Percentiles rank a stretch among this genome's conserved stretches.
Evolutionary conservation across 805 yeast species (phyloP).

Genomic region (Blastobotrys robertii): DNA sequence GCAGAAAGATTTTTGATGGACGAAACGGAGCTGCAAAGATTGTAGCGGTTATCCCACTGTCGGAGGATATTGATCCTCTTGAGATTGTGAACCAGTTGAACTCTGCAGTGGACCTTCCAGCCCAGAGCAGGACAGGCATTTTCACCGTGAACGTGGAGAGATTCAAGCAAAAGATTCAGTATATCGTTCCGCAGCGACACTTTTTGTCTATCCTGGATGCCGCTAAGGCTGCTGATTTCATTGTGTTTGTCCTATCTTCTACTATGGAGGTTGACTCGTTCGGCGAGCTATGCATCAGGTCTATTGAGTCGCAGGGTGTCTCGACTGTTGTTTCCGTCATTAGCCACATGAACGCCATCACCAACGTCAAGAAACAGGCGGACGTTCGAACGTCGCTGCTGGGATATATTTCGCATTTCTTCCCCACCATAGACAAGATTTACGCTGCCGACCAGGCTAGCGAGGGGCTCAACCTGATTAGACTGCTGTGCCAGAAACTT

Average conservation of each 20-base stretch:
- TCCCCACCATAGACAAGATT: conserved; percentile 71
- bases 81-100: conserved; percentile 21
- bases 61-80: conserved; percentile 48
- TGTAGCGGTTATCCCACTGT: conserved; percentile 69
- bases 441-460: conserved; percentile 56
- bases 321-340: conserved; percentile 43
- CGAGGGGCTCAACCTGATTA: conserved; percentile 64
- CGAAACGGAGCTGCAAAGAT: conserved; percentile 72
- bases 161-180: conserved; percentile 65
- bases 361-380: conserved; percentile 64
- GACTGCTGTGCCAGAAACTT: conserved; percentile 73
- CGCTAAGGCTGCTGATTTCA: conserved; percentile 82
- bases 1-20: conserved; percentile 71
- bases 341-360: conserved; percentile 28
- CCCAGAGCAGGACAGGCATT: conserved; percentile 9
- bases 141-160: conserved; percentile 35
- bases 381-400: conserved; percentile 58
- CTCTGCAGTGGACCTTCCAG: conserved; percentile 13
- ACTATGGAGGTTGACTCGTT: conserved; percentile 68
- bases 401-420: conserved; percentile 62
- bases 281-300: conserved; percentile 86
- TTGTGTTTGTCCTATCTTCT: conserved; percentile 83
- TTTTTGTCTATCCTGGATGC: conserved; percentile 71
- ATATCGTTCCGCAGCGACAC: conserved; percentile 58
- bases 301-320: conserved; percentile 86